Evolutionary conservation across 2,329 filamentous ascomycete genomes (phyloP), one percentile per base, ranked within the genome.

Genomic region (Fusarium citri): DNA sequence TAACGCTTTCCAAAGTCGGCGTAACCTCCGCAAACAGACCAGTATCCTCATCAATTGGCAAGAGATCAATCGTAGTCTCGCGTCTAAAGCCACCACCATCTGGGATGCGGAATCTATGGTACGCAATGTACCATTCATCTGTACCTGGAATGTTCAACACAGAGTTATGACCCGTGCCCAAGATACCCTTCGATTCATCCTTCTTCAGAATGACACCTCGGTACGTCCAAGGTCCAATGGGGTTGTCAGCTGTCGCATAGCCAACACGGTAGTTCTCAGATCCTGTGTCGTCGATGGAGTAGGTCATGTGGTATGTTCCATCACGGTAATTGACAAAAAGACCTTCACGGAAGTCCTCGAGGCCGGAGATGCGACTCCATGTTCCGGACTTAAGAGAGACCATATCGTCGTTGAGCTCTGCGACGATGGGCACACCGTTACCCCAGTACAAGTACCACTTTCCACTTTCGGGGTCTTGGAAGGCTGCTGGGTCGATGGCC

Each of bases 391-490:
- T 80, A 68, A 85, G 76, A 0, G 81, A 83, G 1, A 80, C 71
- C 83, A 86, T 85, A 72, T 85, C 80, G 25, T 83, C 80, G 34
- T 75, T 76, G 0, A 85, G 71, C 67, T 85, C 80, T 1, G 83
- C 83, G 18, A 80, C 72, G 0, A 85, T 58, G 0, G 83, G 79
- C 0, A 63, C 63, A 2, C 83, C 81, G 51, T 85, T 85, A 7
- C 89, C 89, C 78, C 90, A 91, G 76, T 89, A 91, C 9, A 91
- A 73, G 65, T 89, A 91, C 55, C 86, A 88, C 41, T 84, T 81
- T 3, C 85, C 86, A 42, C 88, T 78, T 1, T 76, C 84, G 1
- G 88, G 88, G 61, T 91, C 89, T 2, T 86, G 82, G 69, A 91
- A 90, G 0, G 82, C 83, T 2, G 86, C 88, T 0, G 89, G 88